Base-by-base conservation (phyloP, 2,329 filamentous ascomycete species). In the Apiospora marii region DNA sequence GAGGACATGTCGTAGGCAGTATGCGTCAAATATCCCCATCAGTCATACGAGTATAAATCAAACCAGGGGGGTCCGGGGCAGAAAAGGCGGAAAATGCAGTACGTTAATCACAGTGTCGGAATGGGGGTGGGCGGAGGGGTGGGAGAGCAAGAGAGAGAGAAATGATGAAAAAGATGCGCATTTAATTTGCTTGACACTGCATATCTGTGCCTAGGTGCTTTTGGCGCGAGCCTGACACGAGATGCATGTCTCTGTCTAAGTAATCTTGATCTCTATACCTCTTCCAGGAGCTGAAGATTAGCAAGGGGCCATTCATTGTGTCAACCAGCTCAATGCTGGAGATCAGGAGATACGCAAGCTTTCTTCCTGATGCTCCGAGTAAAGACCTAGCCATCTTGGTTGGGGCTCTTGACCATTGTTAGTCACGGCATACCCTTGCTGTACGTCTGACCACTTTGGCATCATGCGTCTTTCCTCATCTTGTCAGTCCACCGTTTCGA, bases 211-310 rank as follows among this genome's bases (percentile, higher is more conserved):
- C 34, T 37, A 10, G 19, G 22, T 64, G 58, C 58, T 64, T 64
- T 41, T 19, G 58, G 58, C 58, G 58, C 34, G 58, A 64, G 58
- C 58, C 58, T 37, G 58, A 41, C 58, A 41, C 58, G 14, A 19
- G 19, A 41, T 37, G 30, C 22, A 61, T 61, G 16, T 61, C 27
- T 34, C 30, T 37, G 19, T 22, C 30, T n/a, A 61, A 61, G 53
- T 61, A 61, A 30, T 8, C 16, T 37, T 61, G 30, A n/a, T 61
- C 58, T 64, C 43, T 27, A 68, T 24, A 4, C 27, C 27, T 30
- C 27, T n/a, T 72, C 67, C 64, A 71, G 68, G 70, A 37, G 43
- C 44, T 34, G 34, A 19, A n/a, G 58, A n/a, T 64, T 3, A 12
- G 34, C 19, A 41, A 13, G 58, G 37, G 58, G 7, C 30, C 58